These are phyloP conservation scores for Cadophora luteo-olivacea DNA, from an alignment of 2,329 filamentous ascomycete genomes.

Conservation along the genomic window DNA sequence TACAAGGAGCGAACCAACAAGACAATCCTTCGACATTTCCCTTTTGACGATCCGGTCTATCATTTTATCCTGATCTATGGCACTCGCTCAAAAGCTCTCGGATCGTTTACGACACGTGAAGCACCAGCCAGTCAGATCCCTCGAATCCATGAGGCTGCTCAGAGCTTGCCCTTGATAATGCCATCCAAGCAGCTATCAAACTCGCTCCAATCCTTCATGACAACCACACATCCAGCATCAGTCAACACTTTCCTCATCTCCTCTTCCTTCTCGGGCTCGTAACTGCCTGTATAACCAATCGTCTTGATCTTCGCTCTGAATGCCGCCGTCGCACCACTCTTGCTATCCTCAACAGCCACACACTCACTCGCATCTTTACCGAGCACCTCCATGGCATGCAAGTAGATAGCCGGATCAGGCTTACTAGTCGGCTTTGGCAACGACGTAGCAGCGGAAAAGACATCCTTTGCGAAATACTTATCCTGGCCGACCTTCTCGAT, in stretches of 20 bases:
- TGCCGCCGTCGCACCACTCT: slow-evolving; percentile 80
- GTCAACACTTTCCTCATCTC: slow-evolving; percentile 69
- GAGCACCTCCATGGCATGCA: slow-evolving; percentile 76
- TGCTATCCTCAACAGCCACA: slow-evolving; percentile 87
- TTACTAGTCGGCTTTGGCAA: slow-evolving; percentile 84
- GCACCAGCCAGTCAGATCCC: not conserved
- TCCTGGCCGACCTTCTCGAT: slow-evolving; percentile 81
- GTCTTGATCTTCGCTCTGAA: slow-evolving; percentile 80
- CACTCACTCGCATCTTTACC: slow-evolving; percentile 74
- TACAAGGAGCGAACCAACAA: not conserved
- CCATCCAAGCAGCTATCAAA: slow-evolving; percentile 47
- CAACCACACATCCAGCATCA: slow-evolving; percentile 65
- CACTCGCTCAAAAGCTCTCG: not conserved
- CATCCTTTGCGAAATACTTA: slow-evolving; percentile 77
- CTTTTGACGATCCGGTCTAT: not conserved
- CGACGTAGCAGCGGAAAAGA: slow-evolving; percentile 84
- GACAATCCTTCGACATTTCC: not conserved
- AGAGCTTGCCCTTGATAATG: slow-evolving; percentile 38
- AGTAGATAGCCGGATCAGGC: slow-evolving; percentile 89
- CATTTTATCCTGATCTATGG: not conserved
- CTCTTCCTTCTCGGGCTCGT: slow-evolving; percentile 60
- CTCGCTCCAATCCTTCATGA: slow-evolving; percentile 67
- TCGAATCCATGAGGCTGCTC: not conserved
- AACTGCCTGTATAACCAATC: slow-evolving; percentile 86
- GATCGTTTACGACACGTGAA: not conserved